Base-by-base conservation (phyloP, 2,329 filamentous ascomycete species). In the Periconia digitata region DNA sequence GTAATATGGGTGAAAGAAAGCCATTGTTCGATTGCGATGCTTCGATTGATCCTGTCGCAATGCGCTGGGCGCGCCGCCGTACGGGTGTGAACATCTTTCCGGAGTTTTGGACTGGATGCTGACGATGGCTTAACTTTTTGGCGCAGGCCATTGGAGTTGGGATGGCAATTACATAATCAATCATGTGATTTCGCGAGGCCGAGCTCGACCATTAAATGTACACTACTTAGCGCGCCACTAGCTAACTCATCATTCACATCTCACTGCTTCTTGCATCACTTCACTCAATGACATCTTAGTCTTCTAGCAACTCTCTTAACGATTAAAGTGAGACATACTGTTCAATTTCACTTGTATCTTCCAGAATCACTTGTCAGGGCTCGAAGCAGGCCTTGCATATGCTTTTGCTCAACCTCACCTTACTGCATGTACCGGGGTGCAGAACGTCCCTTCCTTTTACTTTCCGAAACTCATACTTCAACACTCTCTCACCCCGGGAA, bases 1-100 rank as follows among this genome's bases (percentile, higher is more conserved):
- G 83, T 73, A 90, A 85, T 40, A 86, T 85, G 12, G 89, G 88
- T 13, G 89, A 76, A 41, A 92, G 84, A 69, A 92, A 91, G 21
- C 81, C 73, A 23, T 88, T 87, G 40, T 91, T 75, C n/a, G 79
- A 79, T 49, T 77, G 72, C 46, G 77, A 72, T 2, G 58, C 39
- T 18, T 70, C 51, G 40, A 44, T 48, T 37, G 79, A 74, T 49
- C 76, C 70, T 29, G 72, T 62, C 40, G 83, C 67, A 54, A 82
- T 79, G 73, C 80, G 79, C 63, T 80, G 79, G 18, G 62, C 59
- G 36, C 79, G 81, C 63, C 80, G 79, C 69, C 84, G 78, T 62
- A 82, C 79, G 56, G 83, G 80, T 59, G 80, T 81, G 66, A 90
- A 79, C 85, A 90, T 90, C n/a, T n/a, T 58, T 60, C 74, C 10